phyloP scores from a whole-genome alignment of 2,329 filamentous ascomycete genomes.

The Dryadomyces quercus-mongolicae region DNA sequence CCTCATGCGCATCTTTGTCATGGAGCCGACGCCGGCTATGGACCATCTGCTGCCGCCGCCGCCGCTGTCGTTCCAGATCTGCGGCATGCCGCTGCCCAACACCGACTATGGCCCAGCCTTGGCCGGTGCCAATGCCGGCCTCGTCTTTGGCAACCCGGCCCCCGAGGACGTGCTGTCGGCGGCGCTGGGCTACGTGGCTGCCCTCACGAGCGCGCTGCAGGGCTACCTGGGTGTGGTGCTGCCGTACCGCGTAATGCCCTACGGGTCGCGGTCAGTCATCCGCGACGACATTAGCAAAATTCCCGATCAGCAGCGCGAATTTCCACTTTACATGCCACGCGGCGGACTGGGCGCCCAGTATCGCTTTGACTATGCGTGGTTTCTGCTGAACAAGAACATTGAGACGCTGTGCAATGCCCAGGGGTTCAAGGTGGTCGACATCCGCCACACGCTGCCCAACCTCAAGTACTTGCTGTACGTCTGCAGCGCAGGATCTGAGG shows the following conservation, averaged over 20 bases:
- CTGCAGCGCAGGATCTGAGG: conserved; percentile 62
- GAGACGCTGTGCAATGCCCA: conserved; percentile 55
- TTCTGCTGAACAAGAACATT: conserved; percentile 92
- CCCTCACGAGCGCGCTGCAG: conserved; percentile 63
- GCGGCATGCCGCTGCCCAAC: conserved; percentile 67
- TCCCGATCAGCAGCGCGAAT: conserved; percentile 50
- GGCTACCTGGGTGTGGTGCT: conserved; percentile 70
- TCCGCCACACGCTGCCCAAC: conserved; percentile 85
- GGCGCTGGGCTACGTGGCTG: conserved; percentile 67
- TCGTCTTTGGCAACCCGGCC: conserved; percentile 18
- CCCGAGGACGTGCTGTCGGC: conserved; percentile 66
- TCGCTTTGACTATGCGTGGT: conserved; percentile 92
- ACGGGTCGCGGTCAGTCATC: conserved; percentile 63
- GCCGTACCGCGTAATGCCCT: conserved; percentile 65
- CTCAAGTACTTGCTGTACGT: conserved; percentile 88
- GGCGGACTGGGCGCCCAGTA: conserved; percentile 61
- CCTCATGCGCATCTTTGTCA: conserved; percentile 66
- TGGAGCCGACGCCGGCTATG: conserved; percentile 42
- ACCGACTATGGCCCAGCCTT: conserved; percentile 52
- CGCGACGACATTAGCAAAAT: conserved; percentile 60
- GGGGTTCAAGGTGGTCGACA: conserved; percentile 72
- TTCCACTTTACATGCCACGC: conserved; percentile 61
- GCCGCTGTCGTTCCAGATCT: conserved; percentile 73
- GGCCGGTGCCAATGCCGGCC: conserved; percentile 3
- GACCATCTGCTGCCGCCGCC: conserved; percentile 23